Conservation (phyloP, 2,329 filamentous ascomycete species). For the Colletotrichum caudatum region DNA sequence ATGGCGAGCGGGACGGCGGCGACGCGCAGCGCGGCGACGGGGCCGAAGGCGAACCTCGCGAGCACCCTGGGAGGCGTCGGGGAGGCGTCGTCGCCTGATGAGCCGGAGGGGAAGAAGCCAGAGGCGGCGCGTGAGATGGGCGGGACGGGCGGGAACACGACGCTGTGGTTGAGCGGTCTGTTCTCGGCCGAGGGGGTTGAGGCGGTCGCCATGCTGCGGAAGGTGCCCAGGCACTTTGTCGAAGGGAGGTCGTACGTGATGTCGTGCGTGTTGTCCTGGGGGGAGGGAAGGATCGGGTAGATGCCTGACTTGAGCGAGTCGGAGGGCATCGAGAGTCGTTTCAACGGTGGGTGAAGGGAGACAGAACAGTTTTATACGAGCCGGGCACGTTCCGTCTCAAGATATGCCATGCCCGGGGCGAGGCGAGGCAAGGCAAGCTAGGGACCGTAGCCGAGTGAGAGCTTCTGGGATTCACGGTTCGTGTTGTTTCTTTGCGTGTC, state of each 20-base stretch:
- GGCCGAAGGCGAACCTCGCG: constrained; percentile 15
- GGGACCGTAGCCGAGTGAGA: not conserved
- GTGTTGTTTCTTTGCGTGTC: not conserved
- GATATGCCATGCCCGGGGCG: not conserved
- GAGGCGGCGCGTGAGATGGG: not conserved
- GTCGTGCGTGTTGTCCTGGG: constrained; percentile 1
- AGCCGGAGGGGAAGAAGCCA: not conserved
- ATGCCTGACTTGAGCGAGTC: constrained; percentile 1
- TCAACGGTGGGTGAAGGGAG: constrained; percentile 28
- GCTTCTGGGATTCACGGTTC: not conserved
- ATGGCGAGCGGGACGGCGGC: constrained; percentile 14
- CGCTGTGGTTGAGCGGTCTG: constrained; percentile 19
- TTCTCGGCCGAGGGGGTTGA: constrained; percentile 7
- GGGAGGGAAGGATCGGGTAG: not conserved
- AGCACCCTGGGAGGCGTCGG: not conserved
- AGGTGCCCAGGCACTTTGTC: constrained; percentile 34
- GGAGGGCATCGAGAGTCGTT: constrained; percentile 41
- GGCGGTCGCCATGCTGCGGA: constrained; percentile 21
- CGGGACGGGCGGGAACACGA: constrained; percentile 20
- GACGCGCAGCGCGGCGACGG: constrained; percentile 22
- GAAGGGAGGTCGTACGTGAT: constrained; percentile 28
- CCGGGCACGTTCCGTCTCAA: not conserved
- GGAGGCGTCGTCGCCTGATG: not conserved
- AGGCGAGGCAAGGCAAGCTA: not conserved
- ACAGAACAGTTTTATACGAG: constrained; percentile 14